Evolutionary conservation across 2,329 filamentous ascomycete species (phyloP).

Genomic region (Acarospora socialis): DNA sequence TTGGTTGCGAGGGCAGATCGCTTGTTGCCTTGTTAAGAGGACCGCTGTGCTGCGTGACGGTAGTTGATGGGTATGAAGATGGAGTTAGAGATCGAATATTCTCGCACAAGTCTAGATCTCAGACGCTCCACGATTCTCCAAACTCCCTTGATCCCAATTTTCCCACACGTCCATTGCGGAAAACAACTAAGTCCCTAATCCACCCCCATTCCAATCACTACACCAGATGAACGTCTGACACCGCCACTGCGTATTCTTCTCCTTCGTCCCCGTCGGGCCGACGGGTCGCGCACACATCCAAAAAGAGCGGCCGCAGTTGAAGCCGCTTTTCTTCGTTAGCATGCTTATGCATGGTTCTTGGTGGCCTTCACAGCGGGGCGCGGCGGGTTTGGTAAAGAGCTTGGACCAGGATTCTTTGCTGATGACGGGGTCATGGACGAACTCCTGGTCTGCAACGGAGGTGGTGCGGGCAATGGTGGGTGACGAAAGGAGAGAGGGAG

Average conservation of each 20-base stretch:
- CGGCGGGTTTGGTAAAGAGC: slow-evolving; percentile 58
- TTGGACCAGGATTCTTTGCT: slow-evolving; percentile 76
- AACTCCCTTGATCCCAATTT: neutral
- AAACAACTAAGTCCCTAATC: too few species aligned
- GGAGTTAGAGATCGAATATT: too few species aligned
- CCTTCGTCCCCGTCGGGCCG: slow-evolving; percentile 72
- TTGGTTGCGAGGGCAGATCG: too few species aligned
- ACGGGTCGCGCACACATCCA: slow-evolving; percentile 64
- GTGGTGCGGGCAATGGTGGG: too few species aligned
- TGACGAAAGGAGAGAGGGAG: too few species aligned
- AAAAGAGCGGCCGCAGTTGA: slow-evolving; percentile 58
- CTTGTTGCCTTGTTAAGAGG: too few species aligned
- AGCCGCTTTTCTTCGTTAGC: slow-evolving; percentile 74
- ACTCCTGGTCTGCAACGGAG: slow-evolving; percentile 25
- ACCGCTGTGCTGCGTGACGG: too few species aligned
- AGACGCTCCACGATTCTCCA: neutral
- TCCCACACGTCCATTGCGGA: neutral
- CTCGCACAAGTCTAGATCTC: too few species aligned
- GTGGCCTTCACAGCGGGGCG: slow-evolving; percentile 70
- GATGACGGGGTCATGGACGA: slow-evolving; percentile 51
- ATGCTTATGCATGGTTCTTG: slow-evolving; percentile 72
- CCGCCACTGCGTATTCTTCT: slow-evolving; percentile 71
- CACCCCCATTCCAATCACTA: slow-evolving; percentile 42
- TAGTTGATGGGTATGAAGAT: too few species aligned
- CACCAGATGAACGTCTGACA: slow-evolving; percentile 71